Percentiles rank a stretch among this genome's conserved stretches.
Conservation (phyloP, 306 rosid species). For the Psophocarpus tetragonolobus region DNA sequence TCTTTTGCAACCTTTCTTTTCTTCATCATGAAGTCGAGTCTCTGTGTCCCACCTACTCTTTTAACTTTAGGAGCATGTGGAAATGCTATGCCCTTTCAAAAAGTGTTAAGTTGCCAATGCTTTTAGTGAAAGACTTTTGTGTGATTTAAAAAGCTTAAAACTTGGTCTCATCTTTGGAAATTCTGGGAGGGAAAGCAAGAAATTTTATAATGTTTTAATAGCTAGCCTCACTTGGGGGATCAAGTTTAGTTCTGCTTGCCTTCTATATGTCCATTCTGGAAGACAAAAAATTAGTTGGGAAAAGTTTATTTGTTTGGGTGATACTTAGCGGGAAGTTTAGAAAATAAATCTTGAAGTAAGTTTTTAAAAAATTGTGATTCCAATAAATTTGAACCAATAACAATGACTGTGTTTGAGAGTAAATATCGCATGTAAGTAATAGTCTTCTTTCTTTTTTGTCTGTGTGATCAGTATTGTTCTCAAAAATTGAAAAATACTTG, state of each 20-base stretch:
- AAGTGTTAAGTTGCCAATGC: not conserved
- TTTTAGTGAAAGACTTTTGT: not conserved
- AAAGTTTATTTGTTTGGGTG: not conserved
- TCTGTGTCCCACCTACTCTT: no score
- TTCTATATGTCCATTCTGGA: not conserved
- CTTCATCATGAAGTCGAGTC: not conserved
- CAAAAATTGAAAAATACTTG: not conserved
- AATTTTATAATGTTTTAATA: not conserved
- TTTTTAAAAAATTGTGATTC: no score
- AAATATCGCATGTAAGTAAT: not conserved
- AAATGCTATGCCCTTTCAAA: not conserved
- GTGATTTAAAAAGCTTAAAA: not conserved
- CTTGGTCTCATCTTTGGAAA: not conserved
- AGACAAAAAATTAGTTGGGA: not conserved
- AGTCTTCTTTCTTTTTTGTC: not conserved
- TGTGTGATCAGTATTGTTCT: not conserved
- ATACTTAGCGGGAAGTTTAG: not conserved
- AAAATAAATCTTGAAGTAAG: not conserved
- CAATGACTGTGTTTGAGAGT: not conserved
- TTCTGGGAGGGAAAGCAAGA: not conserved
- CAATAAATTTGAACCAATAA: no score
- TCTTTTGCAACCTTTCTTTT: not conserved
- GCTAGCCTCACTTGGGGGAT: not conserved
- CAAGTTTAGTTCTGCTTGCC: not conserved
- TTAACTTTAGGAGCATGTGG: no score